A percentile compares a stretch with the other conserved stretches of the same genome.
Evolutionary conservation across 257 asterid species (phyloP).

Genomic region (Paraleonurus japonicus): DNA sequence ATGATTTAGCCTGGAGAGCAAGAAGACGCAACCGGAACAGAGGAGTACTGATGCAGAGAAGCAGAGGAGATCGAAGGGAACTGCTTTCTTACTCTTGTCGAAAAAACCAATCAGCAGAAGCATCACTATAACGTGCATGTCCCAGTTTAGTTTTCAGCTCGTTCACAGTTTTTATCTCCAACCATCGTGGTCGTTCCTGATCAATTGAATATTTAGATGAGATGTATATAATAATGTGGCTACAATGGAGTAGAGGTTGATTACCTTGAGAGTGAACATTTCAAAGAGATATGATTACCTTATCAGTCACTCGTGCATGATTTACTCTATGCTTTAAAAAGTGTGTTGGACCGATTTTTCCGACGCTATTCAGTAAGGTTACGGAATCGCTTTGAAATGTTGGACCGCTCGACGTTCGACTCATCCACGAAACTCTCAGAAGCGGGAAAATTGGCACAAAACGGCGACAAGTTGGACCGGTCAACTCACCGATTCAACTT

Average conservation of each 20-base stretch:
- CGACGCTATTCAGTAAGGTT: too few species aligned
- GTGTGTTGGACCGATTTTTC: too few species aligned
- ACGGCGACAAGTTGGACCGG: too few species aligned
- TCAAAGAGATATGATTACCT: constrained; percentile 81
- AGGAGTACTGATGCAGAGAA: constrained; percentile 77
- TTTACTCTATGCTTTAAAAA: too few species aligned
- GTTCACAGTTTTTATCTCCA: constrained; percentile 73
- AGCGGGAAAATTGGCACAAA: too few species aligned
- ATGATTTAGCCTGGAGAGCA: constrained; percentile 68
- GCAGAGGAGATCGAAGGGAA: constrained; percentile 80
- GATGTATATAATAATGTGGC: too few species aligned
- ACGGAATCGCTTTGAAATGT: too few species aligned
- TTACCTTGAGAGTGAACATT: constrained; percentile 76
- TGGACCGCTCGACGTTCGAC: too few species aligned
- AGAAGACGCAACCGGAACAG: constrained; percentile 70
- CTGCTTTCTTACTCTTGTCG: constrained; percentile 86
- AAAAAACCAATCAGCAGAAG: constrained; percentile 83
- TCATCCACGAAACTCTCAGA: too few species aligned
- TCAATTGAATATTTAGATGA: too few species aligned
- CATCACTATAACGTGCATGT: constrained; percentile 92
- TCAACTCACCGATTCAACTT: too few species aligned
- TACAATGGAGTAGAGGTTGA: not conserved
- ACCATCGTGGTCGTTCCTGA: constrained; percentile 89
- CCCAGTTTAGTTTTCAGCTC: constrained; percentile 89
- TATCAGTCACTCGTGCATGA: too few species aligned